phyloP scores from a whole-genome alignment of 768 basidiomycete species.

The Mycena olivaceomarginata region DNA sequence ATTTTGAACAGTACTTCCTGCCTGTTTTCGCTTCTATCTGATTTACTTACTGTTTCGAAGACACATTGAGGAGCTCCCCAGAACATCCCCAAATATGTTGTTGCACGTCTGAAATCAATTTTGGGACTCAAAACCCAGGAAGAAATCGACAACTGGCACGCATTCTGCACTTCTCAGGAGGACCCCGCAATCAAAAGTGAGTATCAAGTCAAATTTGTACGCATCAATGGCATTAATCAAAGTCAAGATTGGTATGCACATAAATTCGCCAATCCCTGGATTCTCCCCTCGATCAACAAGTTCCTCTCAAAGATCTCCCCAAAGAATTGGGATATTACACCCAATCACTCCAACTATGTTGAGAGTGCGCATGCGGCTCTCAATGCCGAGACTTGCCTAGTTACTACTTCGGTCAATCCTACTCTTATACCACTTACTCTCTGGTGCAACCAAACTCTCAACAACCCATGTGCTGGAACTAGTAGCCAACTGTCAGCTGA shows the following conservation, averaged over 20 bases:
- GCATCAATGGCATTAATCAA: neutral
- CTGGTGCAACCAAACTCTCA: too few relatives aligned
- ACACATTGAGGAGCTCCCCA: slow-evolving; percentile 1
- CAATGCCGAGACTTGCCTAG: neutral
- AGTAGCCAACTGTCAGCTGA: too few relatives aligned
- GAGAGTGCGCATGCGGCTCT: neutral
- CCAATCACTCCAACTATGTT: neutral
- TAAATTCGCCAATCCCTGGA: neutral
- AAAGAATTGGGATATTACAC: slow-evolving; percentile 35
- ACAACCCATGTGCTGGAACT: too few relatives aligned
- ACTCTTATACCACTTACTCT: too few relatives aligned
- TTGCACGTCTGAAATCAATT: slow-evolving; percentile 41
- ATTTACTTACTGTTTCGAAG: neutral
- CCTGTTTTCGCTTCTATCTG: neutral
- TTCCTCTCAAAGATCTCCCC: neutral
- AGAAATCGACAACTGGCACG: slow-evolving; percentile 36
- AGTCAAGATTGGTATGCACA: slow-evolving; percentile 43
- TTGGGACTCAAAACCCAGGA: slow-evolving; percentile 30
- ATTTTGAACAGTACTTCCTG: neutral
- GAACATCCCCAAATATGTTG: neutral
- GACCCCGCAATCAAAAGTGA: slow-evolving; percentile 1
- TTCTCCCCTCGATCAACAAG: neutral
- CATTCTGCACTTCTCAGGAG: neutral
- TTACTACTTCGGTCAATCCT: too few relatives aligned
- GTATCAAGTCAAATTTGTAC: neutral